Base-by-base conservation (phyloP, 2,329 filamentous ascomycete species). In the Saccharata proteae region DNA sequence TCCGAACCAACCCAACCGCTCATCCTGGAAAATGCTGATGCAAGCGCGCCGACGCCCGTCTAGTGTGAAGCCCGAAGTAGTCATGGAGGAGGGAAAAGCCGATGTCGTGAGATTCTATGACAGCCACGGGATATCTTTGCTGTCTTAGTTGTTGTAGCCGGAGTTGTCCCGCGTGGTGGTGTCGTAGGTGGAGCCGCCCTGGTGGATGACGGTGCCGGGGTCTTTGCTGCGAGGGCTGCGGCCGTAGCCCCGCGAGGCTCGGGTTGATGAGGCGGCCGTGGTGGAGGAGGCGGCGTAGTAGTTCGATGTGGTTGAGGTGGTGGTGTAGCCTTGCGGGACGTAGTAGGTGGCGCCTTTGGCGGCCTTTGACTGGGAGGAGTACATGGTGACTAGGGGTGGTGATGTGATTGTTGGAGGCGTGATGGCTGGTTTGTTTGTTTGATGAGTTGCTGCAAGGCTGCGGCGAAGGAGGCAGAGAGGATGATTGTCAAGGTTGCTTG, bases 261-360 rank as follows among this genome's bases (percentile, higher is more conserved):
- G 30, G 23, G 28, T 35, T 14, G 8, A 9, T 11, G 32, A 34
- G 12, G 33, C 30, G 22, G 22, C 33, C 4, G 33, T 35, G 9
- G 33, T 25, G 15, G 27, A 23, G 10, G 33, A 26, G 16, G 33
- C 30, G 18, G 27, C 23, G 22, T 30, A 35, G 33, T 35, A 30
- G 10, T 26, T 22, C 11, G 27, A 19, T 5, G 24, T 26, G 6
- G 33, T 30, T 4, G 28, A 20, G n/a, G 32, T 19, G n/a, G n/a
- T n/a, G n/a, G n/a, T n/a, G n/a, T n/a, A n/a, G n/a, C 19, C 19
- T 5, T 29, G 33, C 5, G 27, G 16, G 18, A 21, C 23, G 33
- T 35, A 35, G 27, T 22, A 15, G n/a, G 28, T 16, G 11, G 23
- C 12, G 16, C 27, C 23, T 21, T 26, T 35, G 24, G 22, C 26